Conservation (phyloP, 73 alveolate species). For the Paramecium tetraurelia region DNA sequence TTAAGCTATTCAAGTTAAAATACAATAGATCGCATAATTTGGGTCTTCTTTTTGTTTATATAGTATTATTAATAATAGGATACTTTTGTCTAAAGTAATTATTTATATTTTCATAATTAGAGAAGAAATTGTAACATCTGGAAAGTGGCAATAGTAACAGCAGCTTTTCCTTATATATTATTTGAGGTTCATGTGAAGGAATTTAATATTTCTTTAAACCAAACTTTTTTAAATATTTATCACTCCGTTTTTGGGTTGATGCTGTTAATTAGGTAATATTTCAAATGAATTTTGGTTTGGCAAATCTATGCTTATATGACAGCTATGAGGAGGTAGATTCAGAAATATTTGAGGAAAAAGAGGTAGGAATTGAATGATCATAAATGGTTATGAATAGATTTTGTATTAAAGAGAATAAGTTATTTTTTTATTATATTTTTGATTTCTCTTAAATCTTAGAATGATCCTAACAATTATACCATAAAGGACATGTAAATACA, state of each 20-base stretch:
- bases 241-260: slow-evolving; percentile 66
- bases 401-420: too few species aligned
- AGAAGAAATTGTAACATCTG: slow-evolving; percentile 65
- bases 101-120: background rate
- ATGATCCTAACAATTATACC: too few species aligned
- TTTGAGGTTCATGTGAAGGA: slow-evolving; percentile 61
- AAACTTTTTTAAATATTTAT: slow-evolving; percentile 53
- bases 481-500: too few species aligned
- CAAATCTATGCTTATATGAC: slow-evolving; percentile 43
- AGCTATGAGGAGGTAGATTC: slow-evolving; percentile 38
- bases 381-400: too few species aligned
- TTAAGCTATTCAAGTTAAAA: background rate
- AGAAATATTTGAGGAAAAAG: too few species aligned
- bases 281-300: slow-evolving; percentile 61
- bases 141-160: slow-evolving; percentile 60
- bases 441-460: too few species aligned
- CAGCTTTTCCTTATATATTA: slow-evolving; percentile 66
- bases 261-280: slow-evolving; percentile 66
- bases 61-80: background rate
- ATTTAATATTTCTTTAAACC: slow-evolving; percentile 61
- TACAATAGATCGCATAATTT: background rate
- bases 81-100: slow-evolving; percentile 25
- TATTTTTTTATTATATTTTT: too few species aligned
- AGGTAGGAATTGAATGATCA: too few species aligned
- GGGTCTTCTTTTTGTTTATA: slow-evolving; percentile 41